These are phyloP conservation scores for Oidiodendron maius DNA, from an alignment of 495 filamentous ascomycete genomes.

Conservation along the genomic window DNA sequence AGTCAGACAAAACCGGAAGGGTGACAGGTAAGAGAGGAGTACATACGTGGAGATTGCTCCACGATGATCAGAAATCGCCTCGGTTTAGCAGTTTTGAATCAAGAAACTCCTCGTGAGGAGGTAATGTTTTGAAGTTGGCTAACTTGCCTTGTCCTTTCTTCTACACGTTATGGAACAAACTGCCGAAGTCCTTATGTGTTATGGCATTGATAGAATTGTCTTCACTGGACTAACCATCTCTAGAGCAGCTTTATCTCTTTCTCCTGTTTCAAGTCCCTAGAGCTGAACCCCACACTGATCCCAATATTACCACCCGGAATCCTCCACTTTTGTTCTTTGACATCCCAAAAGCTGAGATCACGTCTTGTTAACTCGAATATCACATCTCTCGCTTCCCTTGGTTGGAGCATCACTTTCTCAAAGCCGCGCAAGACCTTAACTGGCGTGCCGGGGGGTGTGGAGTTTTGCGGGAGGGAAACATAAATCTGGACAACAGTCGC, in stretches of 20 bases:
- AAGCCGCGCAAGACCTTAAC: slow-evolving; percentile 22
- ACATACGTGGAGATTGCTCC: too few relatives aligned
- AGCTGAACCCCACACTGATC: slow-evolving; percentile 21
- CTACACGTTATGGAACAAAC: too few relatives aligned
- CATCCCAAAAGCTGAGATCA: slow-evolving; percentile 27
- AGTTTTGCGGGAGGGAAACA: slow-evolving; percentile 55
- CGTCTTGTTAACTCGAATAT: slow-evolving; percentile 19
- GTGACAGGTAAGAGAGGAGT: too few relatives aligned
- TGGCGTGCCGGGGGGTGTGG: slow-evolving; percentile 28
- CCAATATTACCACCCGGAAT: slow-evolving; percentile 15
- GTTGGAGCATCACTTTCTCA: slow-evolving; percentile 18
- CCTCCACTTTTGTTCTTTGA: slow-evolving; percentile 12
- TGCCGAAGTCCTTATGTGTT: too few relatives aligned
- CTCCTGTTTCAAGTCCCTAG: slow-evolving; percentile 13
- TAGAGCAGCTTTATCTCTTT: not conserved
- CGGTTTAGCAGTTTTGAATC: too few relatives aligned
- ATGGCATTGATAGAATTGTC: too few relatives aligned
- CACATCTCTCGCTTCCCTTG: slow-evolving; percentile 11
- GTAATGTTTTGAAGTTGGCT: too few relatives aligned
- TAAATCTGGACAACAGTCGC: slow-evolving; percentile 81
- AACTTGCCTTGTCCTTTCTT: too few relatives aligned
- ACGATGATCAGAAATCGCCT: too few relatives aligned
- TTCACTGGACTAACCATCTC: too few relatives aligned
- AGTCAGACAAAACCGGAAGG: too few relatives aligned
- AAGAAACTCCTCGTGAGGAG: too few relatives aligned